Conservation (phyloP, 225 moss, liverwort and hornwort genomes). For the Ulota crispa region DNA sequence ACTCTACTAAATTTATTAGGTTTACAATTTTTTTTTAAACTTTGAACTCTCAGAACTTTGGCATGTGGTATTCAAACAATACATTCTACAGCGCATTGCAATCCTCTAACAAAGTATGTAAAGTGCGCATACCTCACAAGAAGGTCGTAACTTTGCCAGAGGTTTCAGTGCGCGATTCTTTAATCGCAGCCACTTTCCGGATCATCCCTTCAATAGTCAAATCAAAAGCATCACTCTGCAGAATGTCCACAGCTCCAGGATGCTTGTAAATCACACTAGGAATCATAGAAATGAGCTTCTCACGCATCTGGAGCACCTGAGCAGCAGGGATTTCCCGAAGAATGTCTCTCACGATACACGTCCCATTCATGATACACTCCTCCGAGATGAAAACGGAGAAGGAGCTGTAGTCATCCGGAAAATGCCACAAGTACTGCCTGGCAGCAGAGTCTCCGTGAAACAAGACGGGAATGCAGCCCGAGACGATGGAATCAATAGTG, state of each 20-base stretch:
- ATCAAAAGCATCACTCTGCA: constrained; percentile 64
- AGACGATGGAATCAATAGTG: constrained; percentile 65
- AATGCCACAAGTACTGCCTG: constrained; percentile 64
- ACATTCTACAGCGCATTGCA: background rate
- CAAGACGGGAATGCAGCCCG: constrained; percentile 76
- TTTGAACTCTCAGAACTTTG: background rate
- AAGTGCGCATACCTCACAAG: background rate
- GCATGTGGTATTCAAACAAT: background rate
- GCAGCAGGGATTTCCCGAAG: constrained; percentile 33
- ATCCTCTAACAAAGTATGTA: background rate
- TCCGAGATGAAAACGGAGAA: constrained; percentile 71
- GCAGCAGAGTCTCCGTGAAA: constrained; percentile 61
- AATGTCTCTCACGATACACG: constrained; percentile 47
- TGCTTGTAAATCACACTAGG: constrained; percentile 63
- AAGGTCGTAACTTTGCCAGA: constrained; percentile 20
- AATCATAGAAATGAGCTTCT: constrained; percentile 58
- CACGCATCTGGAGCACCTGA: constrained; percentile 52
- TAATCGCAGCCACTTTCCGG: constrained; percentile 35
- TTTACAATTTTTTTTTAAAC: background rate
- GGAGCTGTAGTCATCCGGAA: constrained; percentile 41
- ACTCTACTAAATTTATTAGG: background rate
- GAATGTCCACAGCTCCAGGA: constrained; percentile 38
- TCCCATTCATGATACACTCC: constrained; percentile 43
- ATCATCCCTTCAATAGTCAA: constrained; percentile 55
- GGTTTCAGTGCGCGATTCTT: background rate